Evolutionary conservation across 2,329 filamentous ascomycete species (phyloP).

Genomic region (Sarocladium oryzae): DNA sequence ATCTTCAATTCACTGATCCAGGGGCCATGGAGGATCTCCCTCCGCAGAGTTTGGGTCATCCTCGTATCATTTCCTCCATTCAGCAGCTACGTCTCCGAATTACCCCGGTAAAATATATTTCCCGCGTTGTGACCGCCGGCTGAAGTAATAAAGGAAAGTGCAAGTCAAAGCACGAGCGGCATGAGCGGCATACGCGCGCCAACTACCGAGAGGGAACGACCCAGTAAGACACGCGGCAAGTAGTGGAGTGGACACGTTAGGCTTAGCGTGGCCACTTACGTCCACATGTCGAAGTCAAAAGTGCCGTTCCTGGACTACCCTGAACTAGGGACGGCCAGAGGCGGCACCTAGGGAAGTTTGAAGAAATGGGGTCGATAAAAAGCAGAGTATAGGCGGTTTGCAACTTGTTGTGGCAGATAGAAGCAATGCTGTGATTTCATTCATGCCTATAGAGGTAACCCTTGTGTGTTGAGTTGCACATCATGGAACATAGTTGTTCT

Average conservation of each 20-base stretch:
- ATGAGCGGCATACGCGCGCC: not conserved
- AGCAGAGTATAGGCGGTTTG: no score
- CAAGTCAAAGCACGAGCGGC: not conserved
- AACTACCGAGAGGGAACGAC: not conserved
- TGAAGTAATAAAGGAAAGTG: not conserved
- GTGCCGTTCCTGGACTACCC: not conserved
- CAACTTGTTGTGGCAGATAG: no score
- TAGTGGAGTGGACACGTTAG: no score
- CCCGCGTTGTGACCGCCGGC: not conserved
- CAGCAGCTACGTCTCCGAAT: not conserved
- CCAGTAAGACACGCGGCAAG: not conserved
- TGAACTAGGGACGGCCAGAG: not conserved
- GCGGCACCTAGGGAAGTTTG: not conserved
- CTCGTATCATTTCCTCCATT: not conserved
- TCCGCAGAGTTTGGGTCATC: constrained; percentile 5
- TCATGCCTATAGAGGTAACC: no score
- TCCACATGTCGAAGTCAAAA: not conserved
- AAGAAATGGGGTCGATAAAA: no score
- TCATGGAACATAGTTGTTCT: no score
- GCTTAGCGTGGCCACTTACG: constrained; percentile 2
- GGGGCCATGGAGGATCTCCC: constrained; percentile 4
- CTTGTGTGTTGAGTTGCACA: no score
- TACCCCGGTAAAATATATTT: not conserved
- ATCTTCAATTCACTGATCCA: constrained; percentile 2
- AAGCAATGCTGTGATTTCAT: no score